Evolutionary conservation across 768 basidiomycete genomes (phyloP), one percentile per base, ranked within the genome.

Genomic region (Lactarius quietus): DNA sequence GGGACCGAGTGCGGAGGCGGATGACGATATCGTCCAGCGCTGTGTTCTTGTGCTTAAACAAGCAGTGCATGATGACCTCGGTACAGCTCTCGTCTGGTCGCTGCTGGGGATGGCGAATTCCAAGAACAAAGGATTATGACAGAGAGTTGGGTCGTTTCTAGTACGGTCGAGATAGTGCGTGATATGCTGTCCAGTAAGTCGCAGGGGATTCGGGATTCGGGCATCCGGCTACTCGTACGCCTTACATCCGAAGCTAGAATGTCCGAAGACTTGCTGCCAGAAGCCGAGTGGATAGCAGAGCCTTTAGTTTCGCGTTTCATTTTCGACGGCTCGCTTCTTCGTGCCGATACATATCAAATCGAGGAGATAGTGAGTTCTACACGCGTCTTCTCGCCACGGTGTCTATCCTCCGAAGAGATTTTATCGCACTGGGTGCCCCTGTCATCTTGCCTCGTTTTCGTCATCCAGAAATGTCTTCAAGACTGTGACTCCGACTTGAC

Each of bases 131-230:
- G 48, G 48, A 26, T n/a, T n/a, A 51, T 8, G 23, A 8, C 20
- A 29, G 5, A 9, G 31, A 51, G 35, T 59, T 66, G 65, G 65
- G 51, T 17, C 20, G 10, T 59, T 35, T 18, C 57, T 31, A 54
- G 39, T 28, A 56, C 52, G 3, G 29, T 54, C 15, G 65, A 66
- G 26, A 39, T 66, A 41, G 23, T 66, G 15, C 65, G 39, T 31
- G 65, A 66, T 35, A 66, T 66, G 65, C n/a, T 66, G 51, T 59
- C 61, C 20, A 62, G 51, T 51, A 62, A 62, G 51, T 38, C 18
- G 12, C 48, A 36, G 6, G n/a, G 58, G 39, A 36, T 66, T 45
- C 61, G 61, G 41, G 39, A 38, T 20, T 61, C 58, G 20, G 61
- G 31, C 6, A 38, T 15, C 29, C 61, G 57, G 48, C 14, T 66